Evolutionary conservation across 2,329 filamentous ascomycete genomes (phyloP).

Genomic region (Exophiala dermatitidis): DNA sequence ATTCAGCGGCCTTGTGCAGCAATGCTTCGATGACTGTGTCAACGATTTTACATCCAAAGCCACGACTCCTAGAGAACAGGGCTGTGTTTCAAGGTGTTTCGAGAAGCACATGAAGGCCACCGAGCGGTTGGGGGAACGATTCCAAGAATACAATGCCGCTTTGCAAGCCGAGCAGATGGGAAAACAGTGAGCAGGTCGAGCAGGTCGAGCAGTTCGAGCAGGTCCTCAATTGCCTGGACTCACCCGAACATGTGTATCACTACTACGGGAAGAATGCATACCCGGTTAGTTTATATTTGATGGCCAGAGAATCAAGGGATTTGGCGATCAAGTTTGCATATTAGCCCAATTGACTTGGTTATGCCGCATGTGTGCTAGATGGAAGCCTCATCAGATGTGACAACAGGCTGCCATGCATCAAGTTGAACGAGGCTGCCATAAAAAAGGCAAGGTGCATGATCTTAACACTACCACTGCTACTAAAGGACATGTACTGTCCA

Average conservation of each 20-base stretch:
- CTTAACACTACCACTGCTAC: too few species aligned
- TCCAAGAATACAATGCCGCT: constrained; percentile 66
- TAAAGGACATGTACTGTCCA: too few species aligned
- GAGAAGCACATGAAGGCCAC: constrained; percentile 92
- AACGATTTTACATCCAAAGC: constrained; percentile 98
- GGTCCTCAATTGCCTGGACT: too few species aligned
- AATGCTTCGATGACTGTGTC: constrained; percentile 93
- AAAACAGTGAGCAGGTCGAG: constrained; percentile 28
- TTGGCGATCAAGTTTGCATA: not conserved
- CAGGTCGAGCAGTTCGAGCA: too few species aligned
- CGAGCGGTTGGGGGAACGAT: constrained; percentile 83
- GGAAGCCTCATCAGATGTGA: too few species aligned
- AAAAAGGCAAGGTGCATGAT: too few species aligned
- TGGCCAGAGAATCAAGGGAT: not conserved
- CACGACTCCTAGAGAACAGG: constrained; percentile 76
- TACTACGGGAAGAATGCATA: not conserved
- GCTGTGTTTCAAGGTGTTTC: constrained; percentile 89
- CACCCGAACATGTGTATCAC: not conserved
- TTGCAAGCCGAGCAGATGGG: constrained; percentile 53
- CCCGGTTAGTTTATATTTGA: not conserved
- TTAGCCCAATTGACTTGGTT: too few species aligned
- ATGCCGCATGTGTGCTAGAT: too few species aligned
- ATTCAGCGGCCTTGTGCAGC: constrained; percentile 54
- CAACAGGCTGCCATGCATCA: too few species aligned
- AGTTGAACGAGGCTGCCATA: too few species aligned